These are phyloP conservation scores for Forsythia viridissima DNA, from an alignment of 257 asterid genomes.

Conservation along the genomic window DNA sequence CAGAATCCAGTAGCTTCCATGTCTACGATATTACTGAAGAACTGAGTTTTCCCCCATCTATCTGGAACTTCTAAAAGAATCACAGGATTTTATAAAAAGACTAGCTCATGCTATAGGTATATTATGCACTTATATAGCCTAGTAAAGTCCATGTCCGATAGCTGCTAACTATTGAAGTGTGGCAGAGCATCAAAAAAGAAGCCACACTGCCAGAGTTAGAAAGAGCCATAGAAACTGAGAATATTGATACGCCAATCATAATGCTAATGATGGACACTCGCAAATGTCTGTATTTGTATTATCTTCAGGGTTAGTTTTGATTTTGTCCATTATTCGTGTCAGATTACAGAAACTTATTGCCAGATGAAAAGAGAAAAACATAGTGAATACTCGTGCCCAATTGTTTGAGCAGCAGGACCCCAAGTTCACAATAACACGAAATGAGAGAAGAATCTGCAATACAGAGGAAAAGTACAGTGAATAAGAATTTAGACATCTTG, in stretches of 20 bases:
- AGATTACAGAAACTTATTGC: neutral
- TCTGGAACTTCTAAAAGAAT: slow-evolving; percentile 56
- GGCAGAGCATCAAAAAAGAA: too few species aligned
- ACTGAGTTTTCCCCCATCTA: slow-evolving; percentile 48
- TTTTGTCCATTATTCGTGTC: neutral
- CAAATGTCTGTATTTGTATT: neutral
- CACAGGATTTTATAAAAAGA: slow-evolving; percentile 1
- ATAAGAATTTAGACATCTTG: too few species aligned
- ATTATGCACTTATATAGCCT: slow-evolving; percentile 16
- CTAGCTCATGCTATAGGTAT: slow-evolving; percentile 14
- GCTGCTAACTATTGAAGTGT: slow-evolving; percentile 2
- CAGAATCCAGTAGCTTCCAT: slow-evolving; percentile 39
- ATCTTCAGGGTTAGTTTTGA: neutral
- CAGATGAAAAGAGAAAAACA: too few species aligned
- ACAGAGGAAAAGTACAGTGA: too few species aligned
- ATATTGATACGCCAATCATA: neutral
- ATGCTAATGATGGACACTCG: neutral
- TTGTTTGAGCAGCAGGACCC: too few species aligned
- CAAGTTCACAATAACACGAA: too few species aligned
- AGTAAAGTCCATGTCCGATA: slow-evolving; percentile 19
- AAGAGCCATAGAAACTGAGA: neutral
- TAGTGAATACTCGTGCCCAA: too few species aligned
- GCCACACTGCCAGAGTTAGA: neutral
- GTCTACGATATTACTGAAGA: slow-evolving; percentile 54
- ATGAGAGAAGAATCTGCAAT: too few species aligned